These are phyloP conservation scores for Calonectria henricotiae DNA, from an alignment of 2,329 filamentous ascomycete species.

Conservation along the genomic window DNA sequence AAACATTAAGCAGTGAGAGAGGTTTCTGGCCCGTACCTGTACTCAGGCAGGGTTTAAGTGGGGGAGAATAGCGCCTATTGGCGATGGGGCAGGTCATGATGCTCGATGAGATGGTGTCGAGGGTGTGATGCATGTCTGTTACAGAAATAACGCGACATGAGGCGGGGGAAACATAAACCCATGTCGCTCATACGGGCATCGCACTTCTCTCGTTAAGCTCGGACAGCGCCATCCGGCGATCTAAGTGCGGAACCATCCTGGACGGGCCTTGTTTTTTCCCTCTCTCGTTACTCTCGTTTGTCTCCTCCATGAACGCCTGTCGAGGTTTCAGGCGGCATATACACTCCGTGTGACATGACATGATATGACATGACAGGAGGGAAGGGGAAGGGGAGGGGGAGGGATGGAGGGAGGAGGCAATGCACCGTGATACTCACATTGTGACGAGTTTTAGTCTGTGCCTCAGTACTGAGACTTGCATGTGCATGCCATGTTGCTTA, in stretches of 20 bases:
- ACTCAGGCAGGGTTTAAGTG: neutral
- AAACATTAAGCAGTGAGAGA: too few species aligned
- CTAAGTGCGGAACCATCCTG: neutral
- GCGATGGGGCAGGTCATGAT: neutral
- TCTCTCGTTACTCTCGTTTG: neutral
- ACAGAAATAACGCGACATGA: slow-evolving; percentile 14
- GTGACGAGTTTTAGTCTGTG: slow-evolving; percentile 22
- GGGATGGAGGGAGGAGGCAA: neutral
- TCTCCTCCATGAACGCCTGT: too few species aligned
- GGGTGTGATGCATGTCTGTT: slow-evolving; percentile 16
- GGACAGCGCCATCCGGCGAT: slow-evolving; percentile 9
- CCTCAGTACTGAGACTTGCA: slow-evolving; percentile 9
- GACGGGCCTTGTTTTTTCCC: neutral
- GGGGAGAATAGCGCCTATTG: neutral
- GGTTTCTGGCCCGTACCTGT: neutral
- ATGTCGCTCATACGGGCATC: slow-evolving; percentile 5
- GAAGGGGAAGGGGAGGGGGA: neutral
- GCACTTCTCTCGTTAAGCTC: slow-evolving; percentile 7
- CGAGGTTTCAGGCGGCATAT: slow-evolving; percentile 12
- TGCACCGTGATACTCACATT: slow-evolving; percentile 7
- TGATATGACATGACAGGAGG: too few species aligned
- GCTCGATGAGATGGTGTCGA: slow-evolving; percentile 1
- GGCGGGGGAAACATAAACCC: neutral
- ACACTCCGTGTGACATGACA: slow-evolving; percentile 3
- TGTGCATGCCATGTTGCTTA: neutral